These are phyloP conservation scores for Adenanthera pavonina DNA, from an alignment of 306 rosid species.

Conservation along the genomic window DNA sequence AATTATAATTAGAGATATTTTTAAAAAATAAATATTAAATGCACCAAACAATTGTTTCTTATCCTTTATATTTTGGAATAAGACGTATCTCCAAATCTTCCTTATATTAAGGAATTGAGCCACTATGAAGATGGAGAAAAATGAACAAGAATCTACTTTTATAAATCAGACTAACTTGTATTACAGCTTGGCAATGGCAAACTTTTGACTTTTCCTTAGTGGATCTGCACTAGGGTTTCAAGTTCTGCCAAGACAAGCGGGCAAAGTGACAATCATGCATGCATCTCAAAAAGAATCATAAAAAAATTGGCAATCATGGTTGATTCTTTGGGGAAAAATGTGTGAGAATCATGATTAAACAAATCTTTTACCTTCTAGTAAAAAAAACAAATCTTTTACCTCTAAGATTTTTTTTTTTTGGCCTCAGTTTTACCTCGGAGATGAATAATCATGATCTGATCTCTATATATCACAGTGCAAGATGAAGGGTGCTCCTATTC, in stretches of 20 bases:
- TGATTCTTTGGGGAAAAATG: background rate
- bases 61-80: too few species aligned
- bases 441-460: too few species aligned
- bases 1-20: too few species aligned
- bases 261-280: slow-evolving; percentile 19
- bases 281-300: background rate
- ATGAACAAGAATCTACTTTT: background rate
- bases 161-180: background rate
- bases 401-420: too few species aligned
- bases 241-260: slow-evolving; percentile 5
- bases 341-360: background rate
- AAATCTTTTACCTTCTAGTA: background rate
- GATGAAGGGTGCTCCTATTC: too few species aligned
- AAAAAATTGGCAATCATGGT: background rate
- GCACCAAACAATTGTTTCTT: too few species aligned
- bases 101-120: too few species aligned
- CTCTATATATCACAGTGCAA: too few species aligned
- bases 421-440: too few species aligned
- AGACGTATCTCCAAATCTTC: too few species aligned
- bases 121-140: background rate
- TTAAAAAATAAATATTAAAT: too few species aligned
- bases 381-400: background rate
- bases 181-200: background rate
- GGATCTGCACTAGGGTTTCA: background rate
- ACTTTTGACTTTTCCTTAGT: background rate